Conservation (phyloP, 106 monocot genomes). For the Dactylorhiza incarnata region DNA sequence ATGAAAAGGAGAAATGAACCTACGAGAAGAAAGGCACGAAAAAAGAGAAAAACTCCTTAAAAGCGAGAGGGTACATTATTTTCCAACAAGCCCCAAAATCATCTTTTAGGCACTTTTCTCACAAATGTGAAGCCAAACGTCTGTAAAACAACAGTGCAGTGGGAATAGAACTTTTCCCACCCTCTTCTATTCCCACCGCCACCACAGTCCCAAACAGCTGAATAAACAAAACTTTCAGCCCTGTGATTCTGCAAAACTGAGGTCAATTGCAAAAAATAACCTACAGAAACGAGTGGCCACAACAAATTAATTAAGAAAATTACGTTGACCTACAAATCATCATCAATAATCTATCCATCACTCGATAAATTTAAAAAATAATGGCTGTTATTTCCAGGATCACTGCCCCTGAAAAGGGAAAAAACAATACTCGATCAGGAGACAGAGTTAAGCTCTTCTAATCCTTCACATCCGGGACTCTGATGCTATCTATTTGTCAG, state of each 20-base stretch:
- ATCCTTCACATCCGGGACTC: not conserved
- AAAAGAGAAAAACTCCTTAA: no score
- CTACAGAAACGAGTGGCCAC: not conserved
- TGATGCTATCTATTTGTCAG: not conserved
- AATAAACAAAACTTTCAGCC: no score
- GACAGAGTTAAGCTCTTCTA: not conserved
- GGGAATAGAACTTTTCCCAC: no score
- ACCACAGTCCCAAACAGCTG: no score
- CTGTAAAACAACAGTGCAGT: no score
- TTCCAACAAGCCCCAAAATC: no score
- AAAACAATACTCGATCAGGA: not conserved
- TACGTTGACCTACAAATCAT: not conserved
- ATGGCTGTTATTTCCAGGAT: constrained; percentile 3
- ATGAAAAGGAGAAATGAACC: no score
- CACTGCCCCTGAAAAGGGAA: not conserved
- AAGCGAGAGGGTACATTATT: no score
- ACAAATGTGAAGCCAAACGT: no score
- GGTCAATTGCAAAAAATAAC: not conserved
- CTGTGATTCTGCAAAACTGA: not conserved
- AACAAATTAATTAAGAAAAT: not conserved
- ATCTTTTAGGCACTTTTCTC: no score
- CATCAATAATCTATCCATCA: not conserved
- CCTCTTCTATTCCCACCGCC: no score
- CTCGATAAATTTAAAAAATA: not conserved
- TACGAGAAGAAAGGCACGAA: no score